Evolutionary conservation across 2,329 filamentous ascomycete genomes (phyloP).

Genomic region (Colletotrichum viniferum): DNA sequence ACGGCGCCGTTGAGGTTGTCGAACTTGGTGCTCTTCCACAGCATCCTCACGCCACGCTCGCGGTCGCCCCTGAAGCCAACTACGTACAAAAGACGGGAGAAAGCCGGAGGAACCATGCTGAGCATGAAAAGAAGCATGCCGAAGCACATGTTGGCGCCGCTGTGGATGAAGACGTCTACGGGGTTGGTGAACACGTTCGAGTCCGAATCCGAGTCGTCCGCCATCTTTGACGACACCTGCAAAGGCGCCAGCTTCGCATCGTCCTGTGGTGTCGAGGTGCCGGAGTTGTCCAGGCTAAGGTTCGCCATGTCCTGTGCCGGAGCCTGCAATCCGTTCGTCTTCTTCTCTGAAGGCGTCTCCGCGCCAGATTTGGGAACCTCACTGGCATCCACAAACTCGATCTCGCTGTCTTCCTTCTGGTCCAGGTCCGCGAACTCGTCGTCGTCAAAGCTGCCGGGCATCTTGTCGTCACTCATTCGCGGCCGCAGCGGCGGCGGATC

Average conservation of each 20-base stretch:
- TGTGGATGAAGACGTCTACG: constrained; percentile 87
- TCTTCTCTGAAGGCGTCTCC: constrained; percentile 51
- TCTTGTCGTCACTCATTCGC: constrained; percentile 31
- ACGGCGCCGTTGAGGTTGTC: constrained; percentile 92
- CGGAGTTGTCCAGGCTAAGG: constrained; percentile 11
- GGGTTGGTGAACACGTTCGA: constrained; percentile 67
- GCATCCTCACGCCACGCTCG: constrained; percentile 78
- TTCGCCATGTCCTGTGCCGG: neutral
- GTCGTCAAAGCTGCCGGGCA: constrained; percentile 43
- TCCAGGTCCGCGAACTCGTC: constrained; percentile 35
- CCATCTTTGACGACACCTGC: constrained; percentile 10
- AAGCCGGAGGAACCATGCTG: constrained; percentile 91
- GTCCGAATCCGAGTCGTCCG: constrained; percentile 21
- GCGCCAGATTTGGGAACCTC: constrained; percentile 46
- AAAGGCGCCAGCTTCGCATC: constrained; percentile 13
- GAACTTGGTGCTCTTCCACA: constrained; percentile 89
- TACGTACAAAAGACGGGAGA: constrained; percentile 83
- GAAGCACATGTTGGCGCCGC: constrained; percentile 87
- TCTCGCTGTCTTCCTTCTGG: constrained; percentile 38
- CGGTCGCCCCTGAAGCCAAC: constrained; percentile 92
- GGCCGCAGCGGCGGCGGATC: constrained; percentile 18
- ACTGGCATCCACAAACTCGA: constrained; percentile 62
- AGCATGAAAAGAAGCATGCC: constrained; percentile 85
- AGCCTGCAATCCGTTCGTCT: constrained; percentile 32
- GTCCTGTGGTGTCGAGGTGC: constrained; percentile 5